Base-by-base conservation (phyloP, 768 basidiomycete genomes). In the Obba rivulosa region DNA sequence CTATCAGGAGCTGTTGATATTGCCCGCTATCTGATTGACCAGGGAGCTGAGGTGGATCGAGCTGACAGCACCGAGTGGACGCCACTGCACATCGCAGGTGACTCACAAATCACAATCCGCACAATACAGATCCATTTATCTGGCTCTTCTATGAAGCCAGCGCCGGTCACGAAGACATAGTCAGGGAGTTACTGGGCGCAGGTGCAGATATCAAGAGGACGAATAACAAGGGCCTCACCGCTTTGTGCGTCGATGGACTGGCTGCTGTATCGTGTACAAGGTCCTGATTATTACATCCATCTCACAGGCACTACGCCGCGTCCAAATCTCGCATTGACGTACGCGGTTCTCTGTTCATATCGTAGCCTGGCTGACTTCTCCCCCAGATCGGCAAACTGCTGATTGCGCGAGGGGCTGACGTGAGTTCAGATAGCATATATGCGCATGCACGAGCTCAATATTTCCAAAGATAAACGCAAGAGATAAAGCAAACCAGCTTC, bases 401-500 rank as follows among this genome's bases (percentile, higher is more conserved):
- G 53, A 86, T 97, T 60, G 72, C 81, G 46, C 78, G 88, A 63
- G 92, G 93, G 49, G 94, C 94, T 54, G 92, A 96, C 63, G 94
- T 94, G 70, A 61, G 92, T 78, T 4, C 17, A 25, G 2, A 4
- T 5, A 13, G 5, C 31, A 8, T 8, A 4, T n/a, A 37, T 46
- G 8, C n/a, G 7, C 10, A 3, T 11, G 10, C 8, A 23, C 5
- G 24, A 28, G 13, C 35, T 38, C 14, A 40, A 13, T n/a, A 14
- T n/a, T 34, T 5, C 10, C 34, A 21, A 61, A 99, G 91, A 88
- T 95, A 69, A 99, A 98, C 61, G 87, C 87, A 38, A 87, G 81
- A 69, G 95, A 99, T 73, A 85, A 83, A 57, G 92, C 94, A 37
- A 92, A 87, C 63, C 96, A 99, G 69, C 72, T 83, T 39, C 92